Conservation (phyloP, 176 grass and related monocot species). For the Otatea glauca region DNA sequence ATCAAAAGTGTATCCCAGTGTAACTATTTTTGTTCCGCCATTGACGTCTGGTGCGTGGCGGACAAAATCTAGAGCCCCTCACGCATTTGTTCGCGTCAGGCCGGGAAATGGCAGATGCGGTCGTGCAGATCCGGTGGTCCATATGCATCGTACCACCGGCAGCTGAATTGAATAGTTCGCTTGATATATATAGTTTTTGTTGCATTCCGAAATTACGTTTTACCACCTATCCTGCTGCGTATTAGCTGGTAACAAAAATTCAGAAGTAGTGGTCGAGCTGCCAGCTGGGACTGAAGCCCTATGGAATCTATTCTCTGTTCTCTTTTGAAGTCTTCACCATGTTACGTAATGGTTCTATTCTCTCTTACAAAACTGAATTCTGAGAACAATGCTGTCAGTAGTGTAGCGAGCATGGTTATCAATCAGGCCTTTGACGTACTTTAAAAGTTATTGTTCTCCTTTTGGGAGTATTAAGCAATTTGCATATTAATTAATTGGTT, state of each 20-base stretch:
- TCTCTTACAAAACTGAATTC: background rate
- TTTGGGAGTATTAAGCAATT: too few relatives aligned
- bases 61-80: too few relatives aligned
- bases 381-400: background rate
- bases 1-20: too few relatives aligned
- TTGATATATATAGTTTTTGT: background rate
- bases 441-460: too few relatives aligned
- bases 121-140: constrained; percentile 23
- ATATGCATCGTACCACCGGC: background rate
- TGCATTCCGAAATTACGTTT: background rate
- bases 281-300: background rate
- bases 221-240: background rate
- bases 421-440: too few relatives aligned
- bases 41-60: too few relatives aligned
- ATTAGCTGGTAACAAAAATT: background rate
- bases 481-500: too few relatives aligned
- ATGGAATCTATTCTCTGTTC: background rate
- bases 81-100: background rate
- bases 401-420: background rate
- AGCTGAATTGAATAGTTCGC: background rate
- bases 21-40: too few relatives aligned
- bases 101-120: background rate
- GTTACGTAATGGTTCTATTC: background rate
- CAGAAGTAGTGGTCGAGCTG: background rate
- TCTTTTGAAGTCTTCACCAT: background rate